phyloP scores from a whole-genome alignment of 2,329 filamentous ascomycete genomes.

The Penicillium nordicum region DNA sequence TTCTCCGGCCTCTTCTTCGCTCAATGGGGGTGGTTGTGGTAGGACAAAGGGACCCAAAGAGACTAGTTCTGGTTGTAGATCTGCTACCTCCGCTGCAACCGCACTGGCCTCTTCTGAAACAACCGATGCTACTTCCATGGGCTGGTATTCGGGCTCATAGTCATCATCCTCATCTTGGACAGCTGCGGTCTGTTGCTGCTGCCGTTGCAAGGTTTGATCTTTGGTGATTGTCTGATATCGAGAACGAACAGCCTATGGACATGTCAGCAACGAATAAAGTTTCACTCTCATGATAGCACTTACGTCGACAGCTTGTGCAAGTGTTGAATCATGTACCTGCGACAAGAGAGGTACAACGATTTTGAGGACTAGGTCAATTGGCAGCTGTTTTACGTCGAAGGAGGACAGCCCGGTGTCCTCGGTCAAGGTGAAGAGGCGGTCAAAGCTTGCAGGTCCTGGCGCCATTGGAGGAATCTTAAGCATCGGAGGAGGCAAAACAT shows the following conservation, averaged over 20 bases:
- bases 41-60: slow-evolving; percentile 75
- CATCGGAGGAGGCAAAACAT: slow-evolving; percentile 48
- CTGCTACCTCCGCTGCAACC: slow-evolving; percentile 72
- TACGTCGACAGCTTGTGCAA: slow-evolving; percentile 71
- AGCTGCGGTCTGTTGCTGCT: slow-evolving; percentile 27
- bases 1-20: slow-evolving; percentile 66
- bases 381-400: slow-evolving; percentile 80
- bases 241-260: slow-evolving; percentile 36
- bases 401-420: slow-evolving; percentile 67
- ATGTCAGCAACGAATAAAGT: slow-evolving; percentile 12
- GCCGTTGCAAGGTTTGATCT: slow-evolving; percentile 35
- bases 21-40: slow-evolving; percentile 71
- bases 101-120: slow-evolving; percentile 57
- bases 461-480: slow-evolving; percentile 66
- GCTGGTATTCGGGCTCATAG: slow-evolving; percentile 83
- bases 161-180: slow-evolving; percentile 74
- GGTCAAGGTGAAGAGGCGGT: slow-evolving; percentile 83
- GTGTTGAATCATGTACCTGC: slow-evolving; percentile 63
- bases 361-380: slow-evolving; percentile 69
- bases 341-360: slow-evolving; percentile 78
- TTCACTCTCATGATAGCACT: slow-evolving; percentile 23
- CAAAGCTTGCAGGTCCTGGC: slow-evolving; percentile 71
- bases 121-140: slow-evolving; percentile 54
- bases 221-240: slow-evolving; percentile 38
- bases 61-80: slow-evolving; percentile 57